phyloP scores from a whole-genome alignment of 352 stramenopile genomes.

The Plasmopara viticola region DNA sequence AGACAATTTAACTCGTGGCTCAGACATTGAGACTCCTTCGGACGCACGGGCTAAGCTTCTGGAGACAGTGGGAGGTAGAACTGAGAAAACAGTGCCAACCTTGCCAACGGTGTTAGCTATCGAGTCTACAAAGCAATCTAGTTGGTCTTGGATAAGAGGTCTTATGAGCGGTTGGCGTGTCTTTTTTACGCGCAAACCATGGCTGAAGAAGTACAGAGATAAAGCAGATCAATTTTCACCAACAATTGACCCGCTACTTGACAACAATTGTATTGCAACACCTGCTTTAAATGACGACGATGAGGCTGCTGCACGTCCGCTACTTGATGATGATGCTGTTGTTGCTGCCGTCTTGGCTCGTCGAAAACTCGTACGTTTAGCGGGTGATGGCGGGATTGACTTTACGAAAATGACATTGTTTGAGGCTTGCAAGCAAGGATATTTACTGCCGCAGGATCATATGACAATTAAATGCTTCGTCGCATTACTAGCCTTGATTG shows the following conservation, averaged over 20 bases:
- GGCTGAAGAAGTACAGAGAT: constrained; percentile 54
- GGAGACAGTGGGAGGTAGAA: neutral
- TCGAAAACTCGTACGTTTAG: constrained; percentile 12
- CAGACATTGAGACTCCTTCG: neutral
- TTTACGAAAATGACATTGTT: constrained; percentile 73
- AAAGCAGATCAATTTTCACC: constrained; percentile 20
- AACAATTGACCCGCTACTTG: constrained; percentile 14
- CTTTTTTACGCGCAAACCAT: constrained; percentile 43
- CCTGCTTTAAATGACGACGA: constrained; percentile 10
- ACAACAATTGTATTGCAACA: constrained; percentile 15
- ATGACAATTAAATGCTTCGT: constrained; percentile 60
- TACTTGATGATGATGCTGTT: constrained; percentile 16
- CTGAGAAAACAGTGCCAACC: neutral
- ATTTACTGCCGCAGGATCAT: constrained; percentile 71
- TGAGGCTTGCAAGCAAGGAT: constrained; percentile 59
- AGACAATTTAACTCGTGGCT: constrained; percentile 7
- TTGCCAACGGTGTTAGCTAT: constrained; percentile 2
- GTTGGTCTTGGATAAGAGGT: constrained; percentile 36
- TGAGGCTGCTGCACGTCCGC: constrained; percentile 6
- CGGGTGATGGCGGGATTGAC: constrained; percentile 31
- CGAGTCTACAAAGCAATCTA: constrained; percentile 1
- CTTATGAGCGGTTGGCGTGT: constrained; percentile 29
- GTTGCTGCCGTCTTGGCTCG: constrained; percentile 17
- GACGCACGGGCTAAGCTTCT: neutral
- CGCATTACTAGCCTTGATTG: constrained; percentile 40